Base-by-base conservation (phyloP, 106 monocot species). In the Iris macrosiphon region DNA sequence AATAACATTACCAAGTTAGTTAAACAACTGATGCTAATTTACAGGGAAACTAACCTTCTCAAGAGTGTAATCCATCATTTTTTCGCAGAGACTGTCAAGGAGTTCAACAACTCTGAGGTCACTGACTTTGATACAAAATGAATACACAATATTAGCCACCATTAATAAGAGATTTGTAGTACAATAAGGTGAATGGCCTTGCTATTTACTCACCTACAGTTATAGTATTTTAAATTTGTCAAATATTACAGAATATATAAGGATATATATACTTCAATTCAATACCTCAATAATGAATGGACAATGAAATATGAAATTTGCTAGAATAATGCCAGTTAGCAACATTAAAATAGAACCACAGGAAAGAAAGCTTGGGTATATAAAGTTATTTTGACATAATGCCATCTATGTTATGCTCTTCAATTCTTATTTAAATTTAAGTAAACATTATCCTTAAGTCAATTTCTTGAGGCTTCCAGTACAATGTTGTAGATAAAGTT, bases 81-180 rank as follows among this genome's bases (percentile, higher is more conserved):
- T 57, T 39, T 57, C 56, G 40, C 56, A 57, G 24, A 57, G 22
- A 24, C 56, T 39, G 25, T 57, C 56, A 33, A 57, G 39, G 3
- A 57, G 39, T 40, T 57, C 56, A 57, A 57, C 56, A 57, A 39
- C 56, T 57, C 56, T 57, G 5, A 57, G 24, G 7, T 57, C 56
- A 57, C 56, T 57, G 6, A 1, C 24, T 25, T 39, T 57, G 30
- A 0, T 7, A 26, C 22, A 57, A 23, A n/a, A n/a, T n/a, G n/a
- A n/a, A n/a, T n/a, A 40, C 2, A 31, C 9, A 4, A 24, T 24
- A 20, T 73, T 42, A 65, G 65, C 39, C 35, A 24, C 23, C 11
- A 59, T 17, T 19, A 45, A 32, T 25, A 20, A 20, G 22, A 60
- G 33, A 61, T 18, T 8, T 32, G 38, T 19, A 48, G 58, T 22